Conservation (phyloP, 257 asterid genomes). For the Solanum tacnaense region DNA sequence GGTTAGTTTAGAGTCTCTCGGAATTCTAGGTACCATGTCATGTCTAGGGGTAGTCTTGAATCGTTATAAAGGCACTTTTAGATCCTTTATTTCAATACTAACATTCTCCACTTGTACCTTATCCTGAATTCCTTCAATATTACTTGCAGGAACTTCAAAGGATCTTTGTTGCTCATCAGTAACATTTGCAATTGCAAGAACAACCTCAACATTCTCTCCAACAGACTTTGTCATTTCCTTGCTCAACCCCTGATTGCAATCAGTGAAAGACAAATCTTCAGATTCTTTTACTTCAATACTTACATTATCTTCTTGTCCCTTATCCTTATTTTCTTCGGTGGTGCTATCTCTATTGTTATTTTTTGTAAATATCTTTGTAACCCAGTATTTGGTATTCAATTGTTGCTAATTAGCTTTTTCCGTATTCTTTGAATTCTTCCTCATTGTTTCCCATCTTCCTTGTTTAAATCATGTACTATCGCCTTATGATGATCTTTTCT, state of each 20-base stretch:
- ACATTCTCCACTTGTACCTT: no score
- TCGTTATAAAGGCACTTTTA: no score
- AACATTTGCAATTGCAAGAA: neutral
- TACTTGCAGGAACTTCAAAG: no score
- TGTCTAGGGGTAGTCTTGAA: no score
- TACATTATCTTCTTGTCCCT: neutral
- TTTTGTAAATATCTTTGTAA: neutral
- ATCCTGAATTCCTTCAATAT: no score
- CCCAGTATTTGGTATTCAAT: neutral
- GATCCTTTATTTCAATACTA: no score
- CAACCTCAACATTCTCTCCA: no score
- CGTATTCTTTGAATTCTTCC: neutral
- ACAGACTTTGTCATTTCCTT: neutral
- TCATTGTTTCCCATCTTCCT: neutral
- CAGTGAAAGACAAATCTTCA: neutral
- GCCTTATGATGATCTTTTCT: neutral
- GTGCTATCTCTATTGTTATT: neutral
- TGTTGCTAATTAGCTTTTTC: no score
- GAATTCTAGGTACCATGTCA: no score
- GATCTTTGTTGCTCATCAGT: no score
- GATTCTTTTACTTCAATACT: neutral
- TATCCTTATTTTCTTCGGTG: neutral
- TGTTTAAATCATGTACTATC: no score
- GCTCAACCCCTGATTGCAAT: neutral
- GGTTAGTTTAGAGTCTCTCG: no score